phyloP scores from a whole-genome alignment of 108 stramenopile genomes.

The Skeletonema marinoi region DNA sequence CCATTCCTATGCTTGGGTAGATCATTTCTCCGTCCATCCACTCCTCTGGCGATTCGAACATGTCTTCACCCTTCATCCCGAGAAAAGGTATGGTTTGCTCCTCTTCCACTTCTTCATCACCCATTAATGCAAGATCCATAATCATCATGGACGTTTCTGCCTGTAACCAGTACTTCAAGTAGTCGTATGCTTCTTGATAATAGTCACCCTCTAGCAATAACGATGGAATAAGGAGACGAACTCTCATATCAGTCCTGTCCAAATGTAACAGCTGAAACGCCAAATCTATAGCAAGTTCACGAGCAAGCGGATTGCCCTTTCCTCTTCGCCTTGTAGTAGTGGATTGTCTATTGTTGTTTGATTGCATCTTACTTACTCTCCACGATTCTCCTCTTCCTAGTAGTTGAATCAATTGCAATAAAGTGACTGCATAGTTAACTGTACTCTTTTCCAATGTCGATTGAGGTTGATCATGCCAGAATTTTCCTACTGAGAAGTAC shows the following conservation, averaged over 20 bases:
- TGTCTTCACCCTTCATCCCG: constrained; percentile 6
- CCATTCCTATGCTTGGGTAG: constrained; percentile 50
- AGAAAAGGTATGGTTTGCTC: not conserved
- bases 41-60: constrained; percentile 28
- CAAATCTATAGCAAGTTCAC: constrained; percentile 33
- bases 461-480: constrained; percentile 30
- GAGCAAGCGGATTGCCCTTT: constrained; percentile 32
- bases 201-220: constrained; percentile 30
- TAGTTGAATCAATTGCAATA: constrained; percentile 41
- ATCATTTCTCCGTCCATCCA: constrained; percentile 52
- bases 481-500: constrained; percentile 29
- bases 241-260: constrained; percentile 43
- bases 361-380: constrained; percentile 28
- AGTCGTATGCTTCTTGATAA: constrained; percentile 41
- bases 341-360: not conserved
- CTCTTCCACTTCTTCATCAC: constrained; percentile 9
- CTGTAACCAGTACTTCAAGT: constrained; percentile 31
- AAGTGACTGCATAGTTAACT: constrained; percentile 20
- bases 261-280: constrained; percentile 20
- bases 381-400: constrained; percentile 38
- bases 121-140: constrained; percentile 40
- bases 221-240: constrained; percentile 27
- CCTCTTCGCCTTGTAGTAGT: not conserved
- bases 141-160: constrained; percentile 26
- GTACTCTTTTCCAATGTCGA: constrained; percentile 1